These are phyloP conservation scores for Mimosa pudica DNA, from an alignment of 306 rosid genomes.

Conservation along the genomic window DNA sequence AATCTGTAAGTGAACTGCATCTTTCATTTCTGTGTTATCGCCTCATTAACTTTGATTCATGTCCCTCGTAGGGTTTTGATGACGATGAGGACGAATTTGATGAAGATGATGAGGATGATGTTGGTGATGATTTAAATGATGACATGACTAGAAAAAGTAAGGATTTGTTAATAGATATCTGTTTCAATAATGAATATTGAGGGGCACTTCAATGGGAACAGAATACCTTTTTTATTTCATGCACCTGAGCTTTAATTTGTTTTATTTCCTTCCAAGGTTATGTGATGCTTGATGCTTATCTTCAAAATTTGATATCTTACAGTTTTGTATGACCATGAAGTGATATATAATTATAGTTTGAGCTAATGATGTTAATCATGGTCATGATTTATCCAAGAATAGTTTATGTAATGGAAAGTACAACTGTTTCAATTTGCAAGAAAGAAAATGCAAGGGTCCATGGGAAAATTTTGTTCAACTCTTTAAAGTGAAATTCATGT, in stretches of 20 bases:
- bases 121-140: conserved; percentile 36
- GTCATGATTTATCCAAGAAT: not conserved
- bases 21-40: not conserved
- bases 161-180: conserved; percentile 21
- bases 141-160: conserved; percentile 58
- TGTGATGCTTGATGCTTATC: not conserved
- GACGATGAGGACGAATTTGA: conserved; percentile 38
- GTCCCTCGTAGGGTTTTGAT: conserved; percentile 49
- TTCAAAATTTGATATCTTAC: not conserved
- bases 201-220: not conserved
- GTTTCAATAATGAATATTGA: conserved; percentile 2
- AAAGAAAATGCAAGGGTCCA: not conserved
- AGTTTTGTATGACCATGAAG: not conserved
- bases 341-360: not conserved
- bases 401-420: not conserved
- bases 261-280: not conserved
- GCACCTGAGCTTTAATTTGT: not conserved
- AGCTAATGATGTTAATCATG: not conserved
- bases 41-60: conserved; percentile 30
- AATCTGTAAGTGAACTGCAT: not conserved
- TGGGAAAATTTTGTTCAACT: conserved; percentile 16
- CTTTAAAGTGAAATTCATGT: conserved; percentile 18
- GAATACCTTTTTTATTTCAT: not conserved
- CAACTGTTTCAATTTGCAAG: not conserved
- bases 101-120: conserved; percentile 39